Conservation (phyloP, 192 early-diverging fungal genomes). For the Backusella circina region DNA sequence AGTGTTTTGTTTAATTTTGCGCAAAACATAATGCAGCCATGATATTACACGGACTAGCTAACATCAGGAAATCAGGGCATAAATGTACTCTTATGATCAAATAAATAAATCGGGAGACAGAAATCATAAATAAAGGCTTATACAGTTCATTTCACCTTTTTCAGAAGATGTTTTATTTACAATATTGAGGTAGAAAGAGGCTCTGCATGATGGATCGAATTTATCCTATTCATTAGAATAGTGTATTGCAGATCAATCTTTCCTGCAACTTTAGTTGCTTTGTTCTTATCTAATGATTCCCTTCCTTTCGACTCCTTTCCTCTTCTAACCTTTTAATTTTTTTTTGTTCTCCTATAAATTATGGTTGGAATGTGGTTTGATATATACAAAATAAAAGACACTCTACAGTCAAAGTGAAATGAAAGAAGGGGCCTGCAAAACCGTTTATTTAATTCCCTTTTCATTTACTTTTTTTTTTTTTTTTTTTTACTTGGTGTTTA, state of each 20-base stretch:
- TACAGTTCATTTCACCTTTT: slow-evolving; percentile 1
- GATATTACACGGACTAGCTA: neutral
- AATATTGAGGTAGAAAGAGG: neutral
- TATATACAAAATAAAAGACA: neutral
- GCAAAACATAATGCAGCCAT: neutral
- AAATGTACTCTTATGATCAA: neutral
- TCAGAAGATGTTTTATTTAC: neutral
- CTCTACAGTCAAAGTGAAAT: neutral
- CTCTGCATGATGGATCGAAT: neutral
- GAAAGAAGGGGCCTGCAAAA: neutral
- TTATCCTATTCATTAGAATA: neutral
- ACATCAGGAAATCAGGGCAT: neutral
- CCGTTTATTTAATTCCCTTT: neutral
- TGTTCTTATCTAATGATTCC: slow-evolving; percentile 49
- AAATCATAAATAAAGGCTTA: neutral
- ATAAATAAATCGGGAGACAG: neutral
- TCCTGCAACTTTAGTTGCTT: neutral
- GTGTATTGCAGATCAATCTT: neutral
- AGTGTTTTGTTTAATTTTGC: neutral
- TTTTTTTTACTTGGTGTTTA: slow-evolving; percentile 15
- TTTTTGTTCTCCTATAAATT: slow-evolving; percentile 54
- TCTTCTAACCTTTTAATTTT: slow-evolving; percentile 79
- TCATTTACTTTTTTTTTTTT: slow-evolving; percentile 6
- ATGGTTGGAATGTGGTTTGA: slow-evolving; percentile 3
- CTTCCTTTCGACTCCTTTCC: slow-evolving; percentile 60